Evolutionary conservation across 208 protist genomes (phyloP), one percentile per base, ranked within the genome.

Genomic region (Phytomonas sp.): DNA sequence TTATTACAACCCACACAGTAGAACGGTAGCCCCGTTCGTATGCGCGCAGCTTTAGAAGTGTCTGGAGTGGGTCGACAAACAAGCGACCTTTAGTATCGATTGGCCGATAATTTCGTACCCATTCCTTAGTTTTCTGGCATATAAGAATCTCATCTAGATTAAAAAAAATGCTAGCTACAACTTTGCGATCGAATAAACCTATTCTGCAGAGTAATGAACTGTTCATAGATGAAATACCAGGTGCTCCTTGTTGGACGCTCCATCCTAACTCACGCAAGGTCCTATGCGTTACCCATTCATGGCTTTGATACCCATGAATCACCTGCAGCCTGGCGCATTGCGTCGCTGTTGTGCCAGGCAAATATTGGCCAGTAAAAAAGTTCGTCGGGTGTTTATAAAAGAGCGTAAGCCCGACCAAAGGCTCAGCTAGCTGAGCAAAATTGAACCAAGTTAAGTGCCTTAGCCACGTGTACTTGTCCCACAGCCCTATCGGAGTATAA

Each of bases 361-460:
- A 26, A 30, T 20, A 60, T 2, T 68, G 67, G 11, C 81, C 73
- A 34, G 74, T 85, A 0, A 91, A 53, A 53, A 87, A 81, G 60
- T 84, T 67, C 4, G 28, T 70, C 40, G 90, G 85, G 28, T 63
- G 77, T 20, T 75, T 67, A 31, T 76, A 34, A 43, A 82, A 32
- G 29, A 93, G 75, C 69, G 81, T 78, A 29, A 78, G 73, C 8
- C 71, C 76, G 11, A 88, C 53, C 0, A 63, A 32, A 2, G 85
- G 76, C 71, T 95, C 87, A 28, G 67, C 61, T 60, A 95, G 73
- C 73, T 95, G 89, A 23, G 77, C 68, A 1, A 88, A 60, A 74
- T 95, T 95, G 71, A 89, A 92, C 79, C 82, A 87, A 75, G 81
- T 89, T 26, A 82, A 73, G 33, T 67, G 61, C n/a, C 65, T 74